These are phyloP conservation scores for Carex littledalei DNA, from an alignment of 176 grass and related monocot species.

Conservation along the genomic window DNA sequence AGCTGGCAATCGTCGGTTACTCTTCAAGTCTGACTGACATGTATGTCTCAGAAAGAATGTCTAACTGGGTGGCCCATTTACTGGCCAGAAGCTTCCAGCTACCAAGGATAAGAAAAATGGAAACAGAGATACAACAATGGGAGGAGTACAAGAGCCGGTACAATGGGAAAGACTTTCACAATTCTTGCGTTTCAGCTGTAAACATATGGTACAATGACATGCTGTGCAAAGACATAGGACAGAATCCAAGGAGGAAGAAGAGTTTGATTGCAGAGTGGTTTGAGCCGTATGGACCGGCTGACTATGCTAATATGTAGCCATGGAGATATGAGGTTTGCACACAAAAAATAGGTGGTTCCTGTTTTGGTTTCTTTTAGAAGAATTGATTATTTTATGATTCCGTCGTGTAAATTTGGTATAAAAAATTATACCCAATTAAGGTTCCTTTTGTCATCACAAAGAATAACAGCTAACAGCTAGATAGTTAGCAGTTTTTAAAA, in stretches of 20 bases:
- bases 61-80: constrained; percentile 65
- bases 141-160: constrained; percentile 59
- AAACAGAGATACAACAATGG: constrained; percentile 61
- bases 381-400: neutral
- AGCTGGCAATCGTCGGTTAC: constrained; percentile 68
- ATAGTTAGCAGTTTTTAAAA: neutral
- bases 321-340: neutral
- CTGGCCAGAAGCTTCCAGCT: constrained; percentile 41
- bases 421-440: neutral
- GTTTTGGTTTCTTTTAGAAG: neutral
- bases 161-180: constrained; percentile 38
- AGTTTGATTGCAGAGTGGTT: constrained; percentile 67
- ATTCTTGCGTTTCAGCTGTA: constrained; percentile 52
- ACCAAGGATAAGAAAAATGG: constrained; percentile 74
- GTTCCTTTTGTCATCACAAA: neutral
- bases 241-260: constrained; percentile 69
- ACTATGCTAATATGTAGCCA: constrained; percentile 40
- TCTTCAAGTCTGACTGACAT: constrained; percentile 61
- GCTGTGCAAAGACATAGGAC: constrained; percentile 70
- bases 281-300: constrained; percentile 53
- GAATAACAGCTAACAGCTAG: neutral
- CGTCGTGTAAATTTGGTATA: neutral
- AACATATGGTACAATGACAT: constrained; percentile 84
- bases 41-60: constrained; percentile 58
- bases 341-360: neutral